A percentile compares a stretch with the other conserved stretches of the same genome.
phyloP scores from a whole-genome alignment of 2,329 filamentous ascomycete species.

The Huntiella savannae region DNA sequence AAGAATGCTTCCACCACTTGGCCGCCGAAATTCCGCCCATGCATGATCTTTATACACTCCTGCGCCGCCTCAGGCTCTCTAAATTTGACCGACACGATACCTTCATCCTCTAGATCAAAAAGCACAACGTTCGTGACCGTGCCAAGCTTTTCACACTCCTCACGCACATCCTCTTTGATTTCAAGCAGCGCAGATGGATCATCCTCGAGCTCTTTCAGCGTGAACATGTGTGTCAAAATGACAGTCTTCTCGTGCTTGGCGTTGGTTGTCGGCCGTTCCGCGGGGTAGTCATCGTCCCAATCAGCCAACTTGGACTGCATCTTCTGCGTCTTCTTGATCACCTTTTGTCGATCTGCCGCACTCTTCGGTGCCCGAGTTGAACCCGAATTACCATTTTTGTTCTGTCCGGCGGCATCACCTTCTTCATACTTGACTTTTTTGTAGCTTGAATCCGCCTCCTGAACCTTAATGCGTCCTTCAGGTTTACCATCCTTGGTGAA shows the following conservation, averaged over 20 bases:
- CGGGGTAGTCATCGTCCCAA: constrained; percentile 71
- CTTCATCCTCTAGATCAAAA: constrained; percentile 70
- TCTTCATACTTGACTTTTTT: constrained; percentile 63
- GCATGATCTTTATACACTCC: constrained; percentile 55
- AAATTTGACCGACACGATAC: constrained; percentile 74
- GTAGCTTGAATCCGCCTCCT: constrained; percentile 74
- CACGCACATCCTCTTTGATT: constrained; percentile 84
- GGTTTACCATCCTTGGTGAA: constrained; percentile 32
- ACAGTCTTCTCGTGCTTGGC: constrained; percentile 58
- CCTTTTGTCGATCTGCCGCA: constrained; percentile 63
- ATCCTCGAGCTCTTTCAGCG: constrained; percentile 63
- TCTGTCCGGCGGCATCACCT: constrained; percentile 16
- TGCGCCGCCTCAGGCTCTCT: constrained; percentile 48
- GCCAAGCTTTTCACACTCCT: constrained; percentile 74
- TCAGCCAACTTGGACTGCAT: constrained; percentile 81
- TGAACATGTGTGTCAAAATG: constrained; percentile 87
- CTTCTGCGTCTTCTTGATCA: constrained; percentile 80
- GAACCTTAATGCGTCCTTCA: constrained; percentile 55
- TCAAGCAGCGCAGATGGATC: constrained; percentile 69
- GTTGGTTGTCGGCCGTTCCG: constrained; percentile 25
- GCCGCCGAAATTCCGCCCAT: constrained; percentile 62
- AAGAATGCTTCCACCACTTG: constrained; percentile 53
- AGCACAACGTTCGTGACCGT: constrained; percentile 79
- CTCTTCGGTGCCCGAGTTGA: constrained; percentile 24
- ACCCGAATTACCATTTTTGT: constrained; percentile 18